phyloP scores from a whole-genome alignment of 2,329 filamentous ascomycete genomes.

The Ophiostoma populinum region DNA sequence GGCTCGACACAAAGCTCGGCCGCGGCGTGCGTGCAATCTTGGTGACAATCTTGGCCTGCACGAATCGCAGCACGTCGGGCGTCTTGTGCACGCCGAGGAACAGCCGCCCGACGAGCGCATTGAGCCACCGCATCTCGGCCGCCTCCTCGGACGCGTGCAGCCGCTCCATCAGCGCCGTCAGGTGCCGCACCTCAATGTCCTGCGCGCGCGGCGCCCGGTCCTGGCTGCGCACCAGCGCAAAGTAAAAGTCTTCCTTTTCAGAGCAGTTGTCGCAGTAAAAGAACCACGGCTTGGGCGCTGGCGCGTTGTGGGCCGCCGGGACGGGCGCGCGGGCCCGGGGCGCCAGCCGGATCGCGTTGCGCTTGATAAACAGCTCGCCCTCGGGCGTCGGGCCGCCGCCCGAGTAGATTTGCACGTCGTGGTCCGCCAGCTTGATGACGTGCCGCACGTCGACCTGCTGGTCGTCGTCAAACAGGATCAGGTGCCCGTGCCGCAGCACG shows the following conservation, averaged over 20 bases:
- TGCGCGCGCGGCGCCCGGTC: conserved; percentile 54
- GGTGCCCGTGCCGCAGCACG: conserved; percentile 79
- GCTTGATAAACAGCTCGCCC: conserved; percentile 88
- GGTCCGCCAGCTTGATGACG: conserved; percentile 81
- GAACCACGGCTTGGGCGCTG: conserved; percentile 66
- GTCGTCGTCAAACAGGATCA: conserved; percentile 95
- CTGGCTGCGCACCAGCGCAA: conserved; percentile 73
- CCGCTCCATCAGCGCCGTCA: conserved; percentile 77
- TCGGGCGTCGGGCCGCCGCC: conserved; percentile 61
- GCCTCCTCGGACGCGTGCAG: conserved; percentile 87
- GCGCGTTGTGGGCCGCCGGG: conserved; percentile 33
- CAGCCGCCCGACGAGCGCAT: conserved; percentile 72
- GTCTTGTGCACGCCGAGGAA: conserved; percentile 84
- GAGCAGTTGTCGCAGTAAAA: conserved; percentile 91
- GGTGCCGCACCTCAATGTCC: conserved; percentile 66
- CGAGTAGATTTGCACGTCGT: conserved; percentile 70
- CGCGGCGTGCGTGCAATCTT: conserved; percentile 92
- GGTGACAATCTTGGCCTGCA: conserved; percentile 78
- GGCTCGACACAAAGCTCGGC: conserved; percentile 72
- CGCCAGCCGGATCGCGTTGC: conserved; percentile 73
- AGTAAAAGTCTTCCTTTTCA: conserved; percentile 97
- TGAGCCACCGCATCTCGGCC: conserved; percentile 80
- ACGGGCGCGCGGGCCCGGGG: conserved; percentile 34
- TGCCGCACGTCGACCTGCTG: conserved; percentile 92
- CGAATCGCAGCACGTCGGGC: conserved; percentile 57